Evolutionary conservation across 2,329 filamentous ascomycete species (phyloP).

Genomic region (Fonsecaea erecta): DNA sequence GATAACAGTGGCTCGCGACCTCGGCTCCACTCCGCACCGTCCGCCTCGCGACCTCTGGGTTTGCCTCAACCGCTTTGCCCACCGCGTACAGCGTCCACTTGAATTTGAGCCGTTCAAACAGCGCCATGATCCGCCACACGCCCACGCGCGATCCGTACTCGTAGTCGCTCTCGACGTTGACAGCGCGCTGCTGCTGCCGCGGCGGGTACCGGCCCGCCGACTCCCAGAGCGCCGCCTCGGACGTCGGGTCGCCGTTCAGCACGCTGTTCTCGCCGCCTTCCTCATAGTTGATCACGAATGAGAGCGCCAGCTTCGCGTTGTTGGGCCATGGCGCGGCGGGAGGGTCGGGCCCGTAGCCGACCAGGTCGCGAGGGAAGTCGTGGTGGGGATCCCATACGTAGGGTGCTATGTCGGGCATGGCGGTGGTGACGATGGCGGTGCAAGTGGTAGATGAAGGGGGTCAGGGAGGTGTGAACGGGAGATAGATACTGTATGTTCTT

Average conservation of each 20-base stretch:
- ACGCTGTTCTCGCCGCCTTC: slow-evolving; percentile 50
- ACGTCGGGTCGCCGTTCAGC: slow-evolving; percentile 47
- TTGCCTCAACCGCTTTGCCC: background rate
- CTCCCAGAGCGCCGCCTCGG: slow-evolving; percentile 39
- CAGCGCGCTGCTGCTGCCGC: background rate
- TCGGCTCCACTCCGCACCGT: background rate
- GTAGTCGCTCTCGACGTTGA: background rate
- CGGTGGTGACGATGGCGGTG: background rate
- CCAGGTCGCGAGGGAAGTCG: background rate
- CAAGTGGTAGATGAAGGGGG: background rate
- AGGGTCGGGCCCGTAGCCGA: background rate
- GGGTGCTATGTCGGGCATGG: background rate
- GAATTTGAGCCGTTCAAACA: background rate
- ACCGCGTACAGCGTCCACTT: background rate
- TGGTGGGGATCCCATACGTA: background rate
- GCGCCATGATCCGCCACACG: background rate
- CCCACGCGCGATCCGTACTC: background rate
- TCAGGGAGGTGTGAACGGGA: background rate
- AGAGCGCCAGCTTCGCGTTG: slow-evolving; percentile 37
- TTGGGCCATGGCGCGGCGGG: background rate
- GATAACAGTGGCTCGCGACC: background rate
- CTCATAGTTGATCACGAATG: slow-evolving; percentile 54
- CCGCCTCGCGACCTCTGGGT: background rate
- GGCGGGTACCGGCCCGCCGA: background rate
- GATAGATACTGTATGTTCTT: background rate